These are phyloP conservation scores for Neurospora sp. DNA, from an alignment of 495 filamentous ascomycete genomes.

Conservation along the genomic window DNA sequence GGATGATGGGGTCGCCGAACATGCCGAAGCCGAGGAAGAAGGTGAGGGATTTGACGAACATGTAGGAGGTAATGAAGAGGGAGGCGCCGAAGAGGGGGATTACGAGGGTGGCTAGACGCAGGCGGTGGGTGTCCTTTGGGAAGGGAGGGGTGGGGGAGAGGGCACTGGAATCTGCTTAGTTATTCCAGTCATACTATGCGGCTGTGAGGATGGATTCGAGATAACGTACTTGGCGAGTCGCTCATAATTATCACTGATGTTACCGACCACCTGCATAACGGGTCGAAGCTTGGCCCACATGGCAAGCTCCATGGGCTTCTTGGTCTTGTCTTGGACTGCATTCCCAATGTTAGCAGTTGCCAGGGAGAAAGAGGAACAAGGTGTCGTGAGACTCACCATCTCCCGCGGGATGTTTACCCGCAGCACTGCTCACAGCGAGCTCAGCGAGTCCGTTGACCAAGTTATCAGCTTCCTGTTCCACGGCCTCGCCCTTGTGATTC, in stretches of 20 bases:
- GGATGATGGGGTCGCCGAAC: conserved; percentile 70
- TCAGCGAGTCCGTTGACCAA: conserved; percentile 67
- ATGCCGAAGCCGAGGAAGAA: conserved; percentile 63
- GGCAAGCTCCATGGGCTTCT: conserved; percentile 68
- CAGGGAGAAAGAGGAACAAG: conserved; percentile 51
- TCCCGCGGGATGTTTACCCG: conserved; percentile 57
- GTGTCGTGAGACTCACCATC: conserved; percentile 37
- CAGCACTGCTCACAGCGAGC: conserved; percentile 64
- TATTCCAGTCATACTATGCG: neutral
- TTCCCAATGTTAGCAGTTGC: conserved; percentile 9
- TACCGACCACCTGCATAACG: conserved; percentile 64
- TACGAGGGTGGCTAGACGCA: conserved; percentile 54
- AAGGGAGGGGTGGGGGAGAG: conserved; percentile 74
- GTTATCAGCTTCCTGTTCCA: conserved; percentile 76
- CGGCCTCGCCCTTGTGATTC: conserved; percentile 76
- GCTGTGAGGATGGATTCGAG: neutral
- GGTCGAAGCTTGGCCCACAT: conserved; percentile 69
- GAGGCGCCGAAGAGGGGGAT: conserved; percentile 46
- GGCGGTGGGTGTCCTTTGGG: conserved; percentile 46
- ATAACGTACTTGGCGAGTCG: conserved; percentile 59
- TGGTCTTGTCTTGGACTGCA: conserved; percentile 56
- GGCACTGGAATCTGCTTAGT: conserved; percentile 35
- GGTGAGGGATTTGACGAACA: conserved; percentile 58
- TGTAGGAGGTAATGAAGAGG: conserved; percentile 57
- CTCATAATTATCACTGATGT: conserved; percentile 71